Evolutionary conservation across 1,139 yeast species (phyloP), one percentile per base, ranked within the genome.

Genomic region (Scheffersomyces illinoinensis): DNA sequence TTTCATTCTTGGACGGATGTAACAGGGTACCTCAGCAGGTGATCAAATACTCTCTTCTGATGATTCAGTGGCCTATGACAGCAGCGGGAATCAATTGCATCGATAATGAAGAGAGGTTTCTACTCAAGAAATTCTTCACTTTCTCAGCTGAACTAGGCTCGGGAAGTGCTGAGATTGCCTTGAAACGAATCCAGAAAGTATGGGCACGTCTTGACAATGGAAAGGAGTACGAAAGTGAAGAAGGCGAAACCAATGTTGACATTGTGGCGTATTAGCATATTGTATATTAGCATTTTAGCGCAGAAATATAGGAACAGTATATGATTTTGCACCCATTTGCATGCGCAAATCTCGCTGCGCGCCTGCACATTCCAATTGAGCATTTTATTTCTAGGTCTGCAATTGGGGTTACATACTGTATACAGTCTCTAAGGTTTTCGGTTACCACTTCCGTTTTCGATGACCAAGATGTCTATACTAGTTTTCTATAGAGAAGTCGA

Each of bases 11-110:
- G 46, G 68, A 66, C 3, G 67, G 63, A 26, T 61, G 68, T 23
- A 66, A 70, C 8, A 68, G 72, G 5, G 60, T 70, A 0, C 73
- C 73, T 5, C 64, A 62, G 20, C 69, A 66, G 49, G 64, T 63
- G n/a, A 64, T 71, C 10, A 71, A 71, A 53, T 72, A 73, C 60
- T 70, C 77, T 10, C 66, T 78, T 19, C 74, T 83, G 76, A 76
- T 84, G 81, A 68, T 89, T 33, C 91, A 88, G 67, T 85, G 90
- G 83, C 89, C 92, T 4, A 83, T 87, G 72, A 76, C 83, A 59
- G 76, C 86, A 4, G 86, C 89, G 0, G 93, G 92, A 0, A 64
- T 82, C 58, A 84, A 85, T 62, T 84, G 88, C 57, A 71, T 77
- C 43, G 72, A 75, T 23, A 78, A 77, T 39, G 73, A 74, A 6